A percentile compares a stretch with the other conserved stretches of the same genome.
phyloP scores from a whole-genome alignment of 768 basidiomycete genomes.

The Leccinum rimulosum region DNA sequence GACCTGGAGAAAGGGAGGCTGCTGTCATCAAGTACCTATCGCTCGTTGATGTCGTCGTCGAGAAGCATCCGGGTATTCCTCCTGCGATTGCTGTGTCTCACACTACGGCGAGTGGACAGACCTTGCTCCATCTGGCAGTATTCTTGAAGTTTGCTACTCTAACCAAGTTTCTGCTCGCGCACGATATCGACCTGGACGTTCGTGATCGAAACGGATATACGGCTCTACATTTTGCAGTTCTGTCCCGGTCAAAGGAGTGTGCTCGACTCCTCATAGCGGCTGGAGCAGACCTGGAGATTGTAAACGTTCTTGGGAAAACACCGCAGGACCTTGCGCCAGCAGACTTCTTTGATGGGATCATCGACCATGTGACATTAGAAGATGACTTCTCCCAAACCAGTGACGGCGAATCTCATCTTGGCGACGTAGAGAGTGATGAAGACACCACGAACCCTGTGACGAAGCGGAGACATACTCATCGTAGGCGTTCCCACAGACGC shows the following conservation, averaged over 20 bases:
- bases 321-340: slow-evolving; percentile 56
- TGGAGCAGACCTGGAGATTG: slow-evolving; percentile 78
- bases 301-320: slow-evolving; percentile 68
- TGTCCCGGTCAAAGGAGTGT: slow-evolving; percentile 63
- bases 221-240: slow-evolving; percentile 80
- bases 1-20: slow-evolving; percentile 57
- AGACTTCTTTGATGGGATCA: slow-evolving; percentile 43
- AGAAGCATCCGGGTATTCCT: slow-evolving; percentile 40
- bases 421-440: slow-evolving; percentile 68
- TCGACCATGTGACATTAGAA: slow-evolving; percentile 16
- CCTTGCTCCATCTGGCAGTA: slow-evolving; percentile 82
- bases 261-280: slow-evolving; percentile 66
- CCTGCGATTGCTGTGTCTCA: slow-evolving; percentile 64
- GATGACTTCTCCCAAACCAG: slow-evolving; percentile 24
- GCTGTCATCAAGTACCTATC: slow-evolving; percentile 80
- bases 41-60: slow-evolving; percentile 65
- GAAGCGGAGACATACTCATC: slow-evolving; percentile 33
- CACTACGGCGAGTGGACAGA: slow-evolving; percentile 72
- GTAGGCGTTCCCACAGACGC: slow-evolving; percentile 27
- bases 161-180: slow-evolving; percentile 66
- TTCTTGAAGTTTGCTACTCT: slow-evolving; percentile 76
- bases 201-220: slow-evolving; percentile 91
- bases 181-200: slow-evolving; percentile 73
- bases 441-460: slow-evolving; percentile 36
- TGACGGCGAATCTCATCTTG: slow-evolving; percentile 61